Base-by-base conservation (phyloP, 2,329 filamentous ascomycete species). In the Periconia sp. region DNA sequence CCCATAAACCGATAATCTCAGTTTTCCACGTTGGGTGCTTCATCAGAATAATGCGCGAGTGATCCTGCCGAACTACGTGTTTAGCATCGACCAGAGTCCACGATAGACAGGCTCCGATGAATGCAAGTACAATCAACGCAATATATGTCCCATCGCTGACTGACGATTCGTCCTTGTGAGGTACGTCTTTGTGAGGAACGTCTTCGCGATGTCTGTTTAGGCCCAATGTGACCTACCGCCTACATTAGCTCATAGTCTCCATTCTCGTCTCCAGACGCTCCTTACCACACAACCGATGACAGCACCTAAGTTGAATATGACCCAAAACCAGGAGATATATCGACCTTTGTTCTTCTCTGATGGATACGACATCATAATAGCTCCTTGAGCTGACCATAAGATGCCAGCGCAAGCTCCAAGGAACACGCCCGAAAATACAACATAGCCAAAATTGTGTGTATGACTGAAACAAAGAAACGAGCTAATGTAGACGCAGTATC, bases 301-400 rank as follows among this genome's bases (percentile, higher is more conserved):
- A 65, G 85, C 91, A 62, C 92, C 92, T 50, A 92, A 75, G 74
- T 96, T 96, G 81, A 96, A 96, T 66, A 96, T 93, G 66, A 91
- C 85, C 92, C 92, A 96, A 77, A 95, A 96, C 76, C 85, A 86
- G 9, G 89, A 88, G 71, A 96, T 94, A 71, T 91, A 96, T 52
- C 86, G 85, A 31, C 92, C 92, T 79, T 96, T 96, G 58, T 84
- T 81, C 31, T 84, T 73, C 74, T 96, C 92, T 27, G 82, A 78
- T 1, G 91, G 91, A 71, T 96, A 96, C 35, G 88, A 85, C 84
- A 95, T 92, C 87, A 92, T 92, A 68, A 92, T 89, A 47, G 87
- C 85, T 55, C 89, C 89, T 74, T 92, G 89, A 1, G 87, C 89
- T 14, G 85, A 86, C 89, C 89, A 92, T 19, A 92, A 78, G 30